phyloP scores from a whole-genome alignment of 768 basidiomycete species.

The Tulasnella sp. region DNA sequence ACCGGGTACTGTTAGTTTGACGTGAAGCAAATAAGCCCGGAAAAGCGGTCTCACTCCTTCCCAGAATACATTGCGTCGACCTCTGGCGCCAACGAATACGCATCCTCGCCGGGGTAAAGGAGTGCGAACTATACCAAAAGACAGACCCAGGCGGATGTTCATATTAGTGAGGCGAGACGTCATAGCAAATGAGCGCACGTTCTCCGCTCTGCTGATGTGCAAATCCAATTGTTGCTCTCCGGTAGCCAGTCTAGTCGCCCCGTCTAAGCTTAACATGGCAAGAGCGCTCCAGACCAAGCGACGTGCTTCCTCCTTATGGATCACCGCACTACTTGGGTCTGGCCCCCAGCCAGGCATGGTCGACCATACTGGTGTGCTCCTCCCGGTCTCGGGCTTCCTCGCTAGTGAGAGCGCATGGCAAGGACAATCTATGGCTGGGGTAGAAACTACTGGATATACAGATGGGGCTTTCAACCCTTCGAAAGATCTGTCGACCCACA shows the following conservation, averaged over 20 bases:
- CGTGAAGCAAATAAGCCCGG: too few species aligned
- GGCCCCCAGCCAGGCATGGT: slow-evolving; percentile 16
- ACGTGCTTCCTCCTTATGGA: slow-evolving; percentile 13
- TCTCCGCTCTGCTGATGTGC: slow-evolving; percentile 5
- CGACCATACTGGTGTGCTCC: slow-evolving; percentile 16
- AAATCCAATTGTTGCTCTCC: slow-evolving; percentile 12
- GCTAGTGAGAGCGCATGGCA: slow-evolving; percentile 5
- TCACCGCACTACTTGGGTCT: neutral
- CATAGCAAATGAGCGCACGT: too few species aligned
- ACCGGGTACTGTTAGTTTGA: neutral
- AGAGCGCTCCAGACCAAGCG: slow-evolving; percentile 19
- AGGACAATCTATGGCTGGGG: neutral
- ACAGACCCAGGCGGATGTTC: too few species aligned
- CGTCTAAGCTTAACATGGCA: slow-evolving; percentile 6
- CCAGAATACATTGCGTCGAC: slow-evolving; percentile 2
- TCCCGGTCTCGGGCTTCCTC: neutral
- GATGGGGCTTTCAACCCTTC: too few species aligned
- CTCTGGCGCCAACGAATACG: neutral
- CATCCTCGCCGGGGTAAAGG: slow-evolving; percentile 13
- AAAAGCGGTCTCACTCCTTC: slow-evolving; percentile 9
- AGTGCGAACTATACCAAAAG: slow-evolving; percentile 7
- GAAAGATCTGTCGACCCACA: too few species aligned
- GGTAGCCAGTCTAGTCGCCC: slow-evolving; percentile 3
- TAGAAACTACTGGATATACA: too few species aligned
- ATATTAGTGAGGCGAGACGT: too few species aligned